Base-by-base conservation (phyloP, 2,329 filamentous ascomycete species). In the Chrysosporium keratinophilum region DNA sequence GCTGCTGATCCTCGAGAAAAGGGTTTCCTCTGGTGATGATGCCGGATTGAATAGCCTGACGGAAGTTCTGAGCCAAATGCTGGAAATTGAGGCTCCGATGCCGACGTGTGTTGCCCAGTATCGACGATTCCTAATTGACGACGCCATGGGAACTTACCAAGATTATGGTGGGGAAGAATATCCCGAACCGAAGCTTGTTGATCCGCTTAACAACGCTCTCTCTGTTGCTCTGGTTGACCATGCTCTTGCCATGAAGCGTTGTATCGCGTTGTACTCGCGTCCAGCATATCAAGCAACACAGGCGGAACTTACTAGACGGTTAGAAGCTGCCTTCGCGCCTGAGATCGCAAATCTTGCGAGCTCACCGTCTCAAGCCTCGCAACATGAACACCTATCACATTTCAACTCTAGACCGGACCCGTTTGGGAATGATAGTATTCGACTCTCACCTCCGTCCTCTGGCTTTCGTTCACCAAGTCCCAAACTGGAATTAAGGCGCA, bases 171-270 rank as follows among this genome's bases (percentile, higher is more conserved):
- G 71, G 1, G 73, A 78, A 44, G 67, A 75, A 28, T 28, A 28
- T 19, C 73, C 81, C 57, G 66, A 81, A 3, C 71, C 74, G 0
- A 66, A 67, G 33, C 66, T 67, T 10, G 63, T 73, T 23, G 76
- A 78, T 59, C 73, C 74, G 1, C 77, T 89, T 62, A 84, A 94
- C 59, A 87, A 80, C 47, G 87, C 89, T 1, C 82, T 97, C 59
- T 85, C 85, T 64, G 86, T 90, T 67, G 87, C 88, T 0, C 77
- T 97, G 31, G 79, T 95, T 41, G 93, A 97, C 63, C 90, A 97
- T 68, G 88, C 88, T 2, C 79, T 95, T 56, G 84, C 88, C 68
- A 82, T 97, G 62, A 89, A 91, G 72, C 83, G 88, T 59, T 91
- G 88, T 62, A 70, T 97, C 58, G 76, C 76, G 3, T 76, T 83